Evolutionary conservation across 352 stramenopile genomes (phyloP).

Genomic region (Globisporangium nodosum): DNA sequence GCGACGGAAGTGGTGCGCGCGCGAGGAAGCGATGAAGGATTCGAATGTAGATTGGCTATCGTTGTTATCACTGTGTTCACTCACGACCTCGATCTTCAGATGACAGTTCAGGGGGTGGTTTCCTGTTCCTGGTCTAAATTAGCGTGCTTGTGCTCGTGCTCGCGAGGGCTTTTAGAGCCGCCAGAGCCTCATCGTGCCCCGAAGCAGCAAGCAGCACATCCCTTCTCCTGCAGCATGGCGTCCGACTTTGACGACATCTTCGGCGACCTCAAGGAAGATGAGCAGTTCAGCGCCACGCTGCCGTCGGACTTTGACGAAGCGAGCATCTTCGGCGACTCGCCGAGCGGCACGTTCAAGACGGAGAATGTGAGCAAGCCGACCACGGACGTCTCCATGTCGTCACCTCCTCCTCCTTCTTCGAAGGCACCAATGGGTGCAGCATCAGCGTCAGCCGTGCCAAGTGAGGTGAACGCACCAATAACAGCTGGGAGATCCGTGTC

Average conservation of each 20-base stretch:
- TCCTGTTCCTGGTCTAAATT: no score
- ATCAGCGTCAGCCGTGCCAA: slow-evolving; percentile 4
- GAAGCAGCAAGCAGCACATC: neutral
- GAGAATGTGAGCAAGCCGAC: slow-evolving; percentile 1
- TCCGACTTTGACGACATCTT: slow-evolving; percentile 84
- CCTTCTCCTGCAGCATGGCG: slow-evolving; percentile 8
- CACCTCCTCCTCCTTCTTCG: neutral
- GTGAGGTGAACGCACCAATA: neutral
- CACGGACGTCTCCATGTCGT: neutral
- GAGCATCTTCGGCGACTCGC: slow-evolving; percentile 38
- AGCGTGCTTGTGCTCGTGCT: no score
- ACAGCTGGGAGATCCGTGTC: slow-evolving; percentile 10
- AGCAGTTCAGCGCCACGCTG: slow-evolving; percentile 34
- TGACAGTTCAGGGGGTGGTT: no score
- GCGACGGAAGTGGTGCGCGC: no score
- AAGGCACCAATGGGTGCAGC: neutral
- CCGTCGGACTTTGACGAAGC: slow-evolving; percentile 45
- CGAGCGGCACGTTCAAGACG: slow-evolving; percentile 1
- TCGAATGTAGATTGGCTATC: no score
- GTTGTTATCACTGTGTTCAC: no score
- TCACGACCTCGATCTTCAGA: no score
- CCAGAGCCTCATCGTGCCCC: no score
- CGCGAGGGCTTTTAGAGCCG: no score
- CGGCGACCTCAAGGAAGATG: slow-evolving; percentile 60
- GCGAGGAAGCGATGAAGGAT: no score